These are phyloP conservation scores for Moringa oleifera DNA, from an alignment of 345 rosid species.

Conservation along the genomic window DNA sequence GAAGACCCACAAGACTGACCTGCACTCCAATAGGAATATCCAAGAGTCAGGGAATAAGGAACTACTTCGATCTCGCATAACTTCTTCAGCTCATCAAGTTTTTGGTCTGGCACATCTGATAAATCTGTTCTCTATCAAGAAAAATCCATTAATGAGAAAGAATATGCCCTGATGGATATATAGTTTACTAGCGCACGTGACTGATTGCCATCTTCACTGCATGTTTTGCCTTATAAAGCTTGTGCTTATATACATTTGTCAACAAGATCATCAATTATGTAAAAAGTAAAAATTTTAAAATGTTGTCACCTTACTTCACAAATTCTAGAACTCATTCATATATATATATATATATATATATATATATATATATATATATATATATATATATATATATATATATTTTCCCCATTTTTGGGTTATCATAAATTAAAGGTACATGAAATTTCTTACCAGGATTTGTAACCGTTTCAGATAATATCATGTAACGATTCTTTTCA, in stretches of 20 bases:
- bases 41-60: constrained; percentile 69
- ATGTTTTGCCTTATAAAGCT: background rate
- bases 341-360: too few relatives aligned
- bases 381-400: too few relatives aligned
- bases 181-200: background rate
- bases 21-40: constrained; percentile 91
- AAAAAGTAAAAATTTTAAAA: background rate
- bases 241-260: background rate
- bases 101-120: constrained; percentile 54
- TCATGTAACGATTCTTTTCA: constrained; percentile 57
- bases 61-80: constrained; percentile 53
- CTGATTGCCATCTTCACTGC: too few relatives aligned
- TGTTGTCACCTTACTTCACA: background rate
- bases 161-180: background rate
- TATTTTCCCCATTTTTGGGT: too few relatives aligned
- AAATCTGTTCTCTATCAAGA: constrained; percentile 54
- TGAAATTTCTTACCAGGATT: constrained; percentile 38
- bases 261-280: background rate
- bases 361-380: too few relatives aligned
- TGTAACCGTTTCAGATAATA: constrained; percentile 64
- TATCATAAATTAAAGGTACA: background rate
- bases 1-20: constrained; percentile 36
- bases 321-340: too few relatives aligned
- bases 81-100: constrained; percentile 55
- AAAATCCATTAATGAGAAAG: constrained; percentile 3